Base-by-base conservation (phyloP, 2,329 filamentous ascomycete genomes). In the Pezicula radicicola region DNA sequence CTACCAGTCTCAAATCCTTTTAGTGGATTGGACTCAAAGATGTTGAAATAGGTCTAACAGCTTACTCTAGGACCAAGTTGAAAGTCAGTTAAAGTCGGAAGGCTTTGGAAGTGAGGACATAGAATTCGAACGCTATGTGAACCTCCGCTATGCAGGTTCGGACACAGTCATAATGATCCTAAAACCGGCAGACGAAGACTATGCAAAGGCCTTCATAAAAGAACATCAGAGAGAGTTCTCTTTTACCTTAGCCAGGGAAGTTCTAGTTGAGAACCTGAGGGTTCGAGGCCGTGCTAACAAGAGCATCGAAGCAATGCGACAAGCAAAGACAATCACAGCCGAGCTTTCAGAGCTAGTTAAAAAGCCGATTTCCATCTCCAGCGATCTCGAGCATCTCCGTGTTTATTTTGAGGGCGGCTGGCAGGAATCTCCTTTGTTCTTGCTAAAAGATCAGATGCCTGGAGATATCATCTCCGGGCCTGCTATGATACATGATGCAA, bases 191-290 rank as follows among this genome's bases (percentile, higher is more conserved):
- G 74, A 69, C 25, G 83, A 81, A 4, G 81, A 88, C 15, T 96
- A 91, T 68, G 89, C 85, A 4, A 80, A 84, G 58, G 90, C 89
- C 0, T 96, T 97, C 62, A 76, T 94, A 39, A 83, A 84, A 60
- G 89, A 95, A 61, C 92, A 96, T 63, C 85, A 89, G 43, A 90
- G 92, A 63, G 91, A 96, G 64, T 96, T 96, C 64, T 90, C 90
- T 0, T 96, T 96, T 64, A 75, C 96, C 1, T 81, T 83, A 25
- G 88, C 93, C 51, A 78, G 91, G 46, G 89, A 95, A 59, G 88
- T 96, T 53, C 90, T 96, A 37, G 78, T 96, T 13, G 91, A 96
- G 54, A 91, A 96, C 65, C 87, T 96, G 6, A 84, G 91, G 33
- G 88, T 91, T 3, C 79, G 91, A 50, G 90, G 90, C 10, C 94